Base-by-base conservation (phyloP, 2,329 filamentous ascomycete genomes). In the Alternaria postmessia region DNA sequence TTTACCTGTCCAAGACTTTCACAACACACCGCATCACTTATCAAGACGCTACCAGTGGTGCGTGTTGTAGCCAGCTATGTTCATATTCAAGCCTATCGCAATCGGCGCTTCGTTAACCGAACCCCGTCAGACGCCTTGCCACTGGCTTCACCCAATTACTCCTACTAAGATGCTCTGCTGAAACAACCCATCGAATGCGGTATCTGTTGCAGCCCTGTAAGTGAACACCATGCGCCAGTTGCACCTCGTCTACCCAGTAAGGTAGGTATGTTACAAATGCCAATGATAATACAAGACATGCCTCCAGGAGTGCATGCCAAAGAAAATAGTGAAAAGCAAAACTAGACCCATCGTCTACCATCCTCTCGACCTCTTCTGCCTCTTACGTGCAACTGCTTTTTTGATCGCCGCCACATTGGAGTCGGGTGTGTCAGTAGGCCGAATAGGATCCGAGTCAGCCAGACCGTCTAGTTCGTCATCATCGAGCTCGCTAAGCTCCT, bases 401-500 rank as follows among this genome's bases (percentile, higher is more conserved):
- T 72, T 71, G 18, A 70, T 65, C 12, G 69, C 64, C 11, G 69
- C 70, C 30, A 70, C 70, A 32, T 63, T 67, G 18, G 67, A 59
- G 42, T 68, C 73, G 11, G 69, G 66, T 30, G 63, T 65, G 52
- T 74, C 74, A n/a, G 58, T 55, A 24, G 71, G 70, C 16, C 68
- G 62, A 11, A 74, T 34, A 38, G 75, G 71, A 51, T 78, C 76
- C 7, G 74, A 69, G 48, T 74, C 75, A 36, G 76, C 77, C 26
- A 79, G 69, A 18, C 90, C 92, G 70, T 91, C 89, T 59, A 97
- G 83, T 79, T 94, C 92, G 52, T 96, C 93, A 66, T 97, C 94
- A 70, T 96, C 94, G 75, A 97, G 88, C 74, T 97, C 94, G 57
- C 91, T 96, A 22, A 97, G 84, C 68, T 94, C 92, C 78, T 97